Percentiles rank a stretch among this genome's conserved stretches.
These are phyloP conservation scores for Penicillium flavigenum DNA, from an alignment of 495 filamentous ascomycete genomes.

Conservation along the genomic window DNA sequence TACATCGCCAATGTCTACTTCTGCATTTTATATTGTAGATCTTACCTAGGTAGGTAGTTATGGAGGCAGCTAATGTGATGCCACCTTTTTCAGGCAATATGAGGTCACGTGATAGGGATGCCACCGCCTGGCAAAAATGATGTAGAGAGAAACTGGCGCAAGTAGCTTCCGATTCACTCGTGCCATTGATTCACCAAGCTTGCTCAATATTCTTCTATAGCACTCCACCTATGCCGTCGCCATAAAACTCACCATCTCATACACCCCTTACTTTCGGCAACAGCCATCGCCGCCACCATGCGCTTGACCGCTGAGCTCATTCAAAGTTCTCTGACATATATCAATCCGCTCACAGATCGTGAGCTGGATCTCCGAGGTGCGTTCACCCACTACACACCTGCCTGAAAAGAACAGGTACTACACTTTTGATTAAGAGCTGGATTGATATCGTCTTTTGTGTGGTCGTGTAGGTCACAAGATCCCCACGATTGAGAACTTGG, in stretches of 20 bases:
- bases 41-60: not conserved
- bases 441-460: conserved; percentile 72
- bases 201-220: not conserved
- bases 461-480: conserved; percentile 90
- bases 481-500: conserved; percentile 95
- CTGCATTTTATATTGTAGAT: not conserved
- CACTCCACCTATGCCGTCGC: conserved; percentile 1
- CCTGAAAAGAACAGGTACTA: conserved; percentile 98
- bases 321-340: conserved; percentile 86
- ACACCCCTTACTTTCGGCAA: not conserved
- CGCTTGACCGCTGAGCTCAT: conserved; percentile 94
- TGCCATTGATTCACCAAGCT: conserved; percentile 15
- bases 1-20: conserved; percentile 15
- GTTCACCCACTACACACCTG: conserved; percentile 45
- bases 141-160: conserved; percentile 30
- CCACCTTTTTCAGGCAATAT: not conserved
- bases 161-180: conserved; percentile 14
- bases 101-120: not conserved
- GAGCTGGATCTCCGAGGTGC: conserved; percentile 99
- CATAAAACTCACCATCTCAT: not conserved
- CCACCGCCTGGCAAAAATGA: conserved; percentile 35
- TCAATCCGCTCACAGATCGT: conserved; percentile 95
- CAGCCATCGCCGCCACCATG: conserved; percentile 55
- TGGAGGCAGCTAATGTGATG: not conserved
- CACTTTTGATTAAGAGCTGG: conserved; percentile 69